Conservation (phyloP, 75 land plant species). For the Pinus taeda region DNA sequence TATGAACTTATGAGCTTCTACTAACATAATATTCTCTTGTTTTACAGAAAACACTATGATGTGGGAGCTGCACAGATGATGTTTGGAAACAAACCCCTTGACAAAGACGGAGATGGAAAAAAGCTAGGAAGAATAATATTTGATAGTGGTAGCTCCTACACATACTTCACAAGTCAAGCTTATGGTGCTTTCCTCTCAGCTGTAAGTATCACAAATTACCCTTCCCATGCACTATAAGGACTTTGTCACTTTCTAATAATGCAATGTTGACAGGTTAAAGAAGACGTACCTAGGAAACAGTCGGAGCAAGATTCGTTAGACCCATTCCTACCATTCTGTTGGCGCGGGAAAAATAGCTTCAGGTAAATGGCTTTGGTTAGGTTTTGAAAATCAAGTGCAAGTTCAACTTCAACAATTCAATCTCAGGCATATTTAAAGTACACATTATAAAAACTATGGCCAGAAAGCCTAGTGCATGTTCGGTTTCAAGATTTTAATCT, state of each 20-base stretch:
- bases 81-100: conserved; percentile 21
- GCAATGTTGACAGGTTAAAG: too few relatives aligned
- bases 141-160: too few relatives aligned
- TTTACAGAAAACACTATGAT: conserved; percentile 13
- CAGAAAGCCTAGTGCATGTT: too few relatives aligned
- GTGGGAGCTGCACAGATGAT: conserved; percentile 44
- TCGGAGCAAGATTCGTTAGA: conserved; percentile 30
- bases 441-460: too few relatives aligned
- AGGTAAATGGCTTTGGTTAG: conserved; percentile 12
- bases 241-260: neutral
- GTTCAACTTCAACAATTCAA: too few relatives aligned
- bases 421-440: too few relatives aligned
- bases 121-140: too few relatives aligned
- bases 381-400: neutral
- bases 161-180: too few relatives aligned
- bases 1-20: neutral
- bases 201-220: neutral
- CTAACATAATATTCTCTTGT: neutral
- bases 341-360: conserved; percentile 58
- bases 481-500: too few relatives aligned
- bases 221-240: neutral
- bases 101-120: too few relatives aligned
- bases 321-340: conserved; percentile 31
- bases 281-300: conserved; percentile 20
- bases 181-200: too few relatives aligned